Evolutionary conservation across 129 eudicot species (phyloP), one percentile per base, ranked within the genome.

Genomic region (Daucus carota): DNA sequence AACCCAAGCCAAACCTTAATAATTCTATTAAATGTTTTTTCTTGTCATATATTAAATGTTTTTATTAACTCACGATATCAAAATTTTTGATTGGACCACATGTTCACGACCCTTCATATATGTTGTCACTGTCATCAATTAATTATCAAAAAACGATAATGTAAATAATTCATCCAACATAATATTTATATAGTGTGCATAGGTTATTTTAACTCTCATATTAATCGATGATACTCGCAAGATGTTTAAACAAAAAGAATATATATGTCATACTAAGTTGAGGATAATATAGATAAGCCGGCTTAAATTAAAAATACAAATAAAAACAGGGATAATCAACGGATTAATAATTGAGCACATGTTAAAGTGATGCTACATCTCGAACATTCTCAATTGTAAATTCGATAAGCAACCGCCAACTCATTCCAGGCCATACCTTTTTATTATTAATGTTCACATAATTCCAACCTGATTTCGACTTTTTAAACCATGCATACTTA

Each of bases 371-470:
- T 54, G 63, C 63, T 54, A n/a, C 31, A 20, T 40, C 45, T 40
- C 44, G 22, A 69, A 43, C 20, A 40, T 32, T 28, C 28, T 38
- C 2, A 40, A 34, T 40, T 11, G 13, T 40, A 70, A 70, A 70
- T 20, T 70, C 20, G 48, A 40, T n/a, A 14, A 70, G 50, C 73
- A n/a, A 40, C 73, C 73, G 73, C 73, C 73, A 40, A 24, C 16
- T n/a, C 22, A 40, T 70, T 17, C 16, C 73, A 40, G 73, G 33
- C 73, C 73, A 40, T 44, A 54, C 28, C 47, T 9, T 70, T 18
- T 1, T 20, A 0, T 3, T 0, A 17, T 36, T 0, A 40, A 70
- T 68, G 15, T 20, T 18, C 44, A 69, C 47, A 69, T 10, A 69
- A 69, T 69, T 69, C 18, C 45, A 33, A 6, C 24, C 45, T 67